Percentiles rank a stretch among this genome's conserved stretches.
Evolutionary conservation across 208 protist genomes (phyloP).

Genomic region (Lotmaria passim): DNA sequence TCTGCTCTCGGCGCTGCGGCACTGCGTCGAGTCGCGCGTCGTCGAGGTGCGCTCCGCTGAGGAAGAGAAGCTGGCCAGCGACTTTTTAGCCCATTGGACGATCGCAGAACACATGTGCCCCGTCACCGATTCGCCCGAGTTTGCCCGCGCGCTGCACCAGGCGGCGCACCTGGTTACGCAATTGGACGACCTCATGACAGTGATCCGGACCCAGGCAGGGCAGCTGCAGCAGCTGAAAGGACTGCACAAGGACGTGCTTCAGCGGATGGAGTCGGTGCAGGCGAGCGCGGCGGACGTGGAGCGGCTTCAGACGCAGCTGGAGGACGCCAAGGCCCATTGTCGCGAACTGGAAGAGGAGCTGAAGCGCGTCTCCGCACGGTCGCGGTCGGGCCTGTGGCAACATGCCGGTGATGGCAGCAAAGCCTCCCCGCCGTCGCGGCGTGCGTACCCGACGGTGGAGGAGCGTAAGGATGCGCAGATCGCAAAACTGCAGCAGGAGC

Average conservation of each 20-base stretch:
- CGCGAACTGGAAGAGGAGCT: conserved; percentile 35
- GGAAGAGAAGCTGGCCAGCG: conserved; percentile 31
- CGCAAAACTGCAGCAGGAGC: conserved; percentile 61
- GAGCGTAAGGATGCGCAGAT: conserved; percentile 44
- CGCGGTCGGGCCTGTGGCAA: not conserved
- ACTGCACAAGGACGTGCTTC: conserved; percentile 32
- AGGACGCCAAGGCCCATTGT: conserved; percentile 25
- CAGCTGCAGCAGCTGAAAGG: conserved; percentile 50
- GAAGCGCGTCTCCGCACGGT: conserved; percentile 9
- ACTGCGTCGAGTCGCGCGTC: conserved; percentile 44
- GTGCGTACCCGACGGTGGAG: conserved; percentile 19
- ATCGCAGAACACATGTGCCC: conserved; percentile 41
- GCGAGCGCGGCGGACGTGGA: not conserved
- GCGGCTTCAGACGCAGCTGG: conserved; percentile 15
- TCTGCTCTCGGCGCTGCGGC: conserved; percentile 48
- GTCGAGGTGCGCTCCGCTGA: conserved; percentile 40
- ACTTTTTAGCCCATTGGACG: conserved; percentile 37
- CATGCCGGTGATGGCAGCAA: not conserved
- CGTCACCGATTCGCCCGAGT: conserved; percentile 46
- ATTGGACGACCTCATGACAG: conserved; percentile 49
- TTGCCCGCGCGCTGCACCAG: conserved; percentile 48
- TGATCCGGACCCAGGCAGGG: conserved; percentile 47
- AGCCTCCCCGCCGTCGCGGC: conserved; percentile 5
- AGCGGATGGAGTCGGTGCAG: conserved; percentile 19
- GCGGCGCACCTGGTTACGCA: conserved; percentile 53